These are phyloP conservation scores for Nothophoma quercina DNA, from an alignment of 2,329 filamentous ascomycete genomes.

Conservation along the genomic window DNA sequence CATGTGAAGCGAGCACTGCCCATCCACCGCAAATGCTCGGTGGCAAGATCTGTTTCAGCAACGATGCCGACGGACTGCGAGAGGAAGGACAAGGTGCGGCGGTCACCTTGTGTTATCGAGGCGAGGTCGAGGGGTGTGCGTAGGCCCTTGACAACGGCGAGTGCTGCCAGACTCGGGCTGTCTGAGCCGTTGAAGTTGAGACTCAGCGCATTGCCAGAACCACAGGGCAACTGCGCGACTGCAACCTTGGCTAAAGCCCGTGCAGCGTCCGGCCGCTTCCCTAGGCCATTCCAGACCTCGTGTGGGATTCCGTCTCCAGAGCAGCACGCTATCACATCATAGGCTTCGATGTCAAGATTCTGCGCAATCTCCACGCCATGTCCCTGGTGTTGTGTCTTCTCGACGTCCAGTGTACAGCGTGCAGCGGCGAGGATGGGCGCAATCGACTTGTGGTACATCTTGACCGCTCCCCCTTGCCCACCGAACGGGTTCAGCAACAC, in stretches of 20 bases:
- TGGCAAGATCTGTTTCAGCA: slow-evolving; percentile 87
- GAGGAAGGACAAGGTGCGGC: slow-evolving; percentile 82
- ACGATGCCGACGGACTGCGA: slow-evolving; percentile 90
- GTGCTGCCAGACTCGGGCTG: slow-evolving; percentile 75
- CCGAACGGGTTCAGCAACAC: slow-evolving; percentile 91
- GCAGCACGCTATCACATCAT: slow-evolving; percentile 85
- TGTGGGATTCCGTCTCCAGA: slow-evolving; percentile 92
- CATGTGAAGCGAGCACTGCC: slow-evolving; percentile 83
- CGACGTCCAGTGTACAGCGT: slow-evolving; percentile 75
- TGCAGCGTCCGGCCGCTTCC: slow-evolving; percentile 75
- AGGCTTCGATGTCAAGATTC: slow-evolving; percentile 77
- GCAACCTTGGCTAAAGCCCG: slow-evolving; percentile 79
- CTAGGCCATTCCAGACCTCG: slow-evolving; percentile 94
- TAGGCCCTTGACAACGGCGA: slow-evolving; percentile 86
- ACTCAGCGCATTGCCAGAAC: slow-evolving; percentile 92
- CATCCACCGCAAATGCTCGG: slow-evolving; percentile 94
- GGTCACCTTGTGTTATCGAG: slow-evolving; percentile 82
- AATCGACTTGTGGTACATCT: slow-evolving; percentile 76
- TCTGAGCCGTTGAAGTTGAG: slow-evolving; percentile 87
- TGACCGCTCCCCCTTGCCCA: slow-evolving; percentile 78
- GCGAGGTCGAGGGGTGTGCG: slow-evolving; percentile 85
- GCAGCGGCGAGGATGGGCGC: slow-evolving; percentile 86
- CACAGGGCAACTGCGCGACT: slow-evolving; percentile 87
- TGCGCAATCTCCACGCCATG: slow-evolving; percentile 81
- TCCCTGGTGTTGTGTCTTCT: slow-evolving; percentile 73